Evolutionary conservation across 495 filamentous ascomycete species (phyloP).

Genomic region (Filosporella fistucella): DNA sequence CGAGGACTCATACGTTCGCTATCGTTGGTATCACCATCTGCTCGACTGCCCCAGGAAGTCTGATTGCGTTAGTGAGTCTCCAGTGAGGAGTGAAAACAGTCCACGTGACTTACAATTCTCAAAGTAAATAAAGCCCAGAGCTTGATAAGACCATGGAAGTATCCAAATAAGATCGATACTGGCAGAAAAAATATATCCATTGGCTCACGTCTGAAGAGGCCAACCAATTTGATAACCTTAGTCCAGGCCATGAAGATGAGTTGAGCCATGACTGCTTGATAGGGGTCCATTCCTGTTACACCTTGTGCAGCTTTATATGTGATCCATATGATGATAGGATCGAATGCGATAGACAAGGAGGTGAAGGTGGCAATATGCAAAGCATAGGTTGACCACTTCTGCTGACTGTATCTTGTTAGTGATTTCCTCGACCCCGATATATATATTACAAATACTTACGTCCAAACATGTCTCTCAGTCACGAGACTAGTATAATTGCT

Average conservation of each 20-base stretch:
- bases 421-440: neutral
- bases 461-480: slow-evolving; percentile 62
- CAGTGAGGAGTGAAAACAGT: neutral
- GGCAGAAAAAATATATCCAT: slow-evolving; percentile 65
- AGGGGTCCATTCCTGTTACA: slow-evolving; percentile 33
- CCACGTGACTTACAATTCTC: slow-evolving; percentile 52
- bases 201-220: slow-evolving; percentile 68
- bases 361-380: slow-evolving; percentile 71
- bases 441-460: slow-evolving; percentile 41
- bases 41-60: slow-evolving; percentile 69
- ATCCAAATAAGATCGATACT: slow-evolving; percentile 72
- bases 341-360: slow-evolving; percentile 61
- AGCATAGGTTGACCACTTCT: slow-evolving; percentile 73
- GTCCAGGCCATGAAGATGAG: slow-evolving; percentile 61
- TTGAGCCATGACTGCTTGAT: slow-evolving; percentile 37
- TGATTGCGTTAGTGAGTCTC: slow-evolving; percentile 21
- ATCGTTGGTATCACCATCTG: slow-evolving; percentile 61
- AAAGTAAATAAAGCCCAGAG: slow-evolving; percentile 68
- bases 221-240: slow-evolving; percentile 73
- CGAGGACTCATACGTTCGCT: slow-evolving; percentile 47
- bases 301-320: slow-evolving; percentile 39
- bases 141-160: slow-evolving; percentile 74
- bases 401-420: slow-evolving; percentile 41
- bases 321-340: slow-evolving; percentile 55
- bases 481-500: slow-evolving; percentile 77